These are phyloP conservation scores for Cadophora luteo-olivacea DNA, from an alignment of 2,329 filamentous ascomycete genomes.

Conservation along the genomic window DNA sequence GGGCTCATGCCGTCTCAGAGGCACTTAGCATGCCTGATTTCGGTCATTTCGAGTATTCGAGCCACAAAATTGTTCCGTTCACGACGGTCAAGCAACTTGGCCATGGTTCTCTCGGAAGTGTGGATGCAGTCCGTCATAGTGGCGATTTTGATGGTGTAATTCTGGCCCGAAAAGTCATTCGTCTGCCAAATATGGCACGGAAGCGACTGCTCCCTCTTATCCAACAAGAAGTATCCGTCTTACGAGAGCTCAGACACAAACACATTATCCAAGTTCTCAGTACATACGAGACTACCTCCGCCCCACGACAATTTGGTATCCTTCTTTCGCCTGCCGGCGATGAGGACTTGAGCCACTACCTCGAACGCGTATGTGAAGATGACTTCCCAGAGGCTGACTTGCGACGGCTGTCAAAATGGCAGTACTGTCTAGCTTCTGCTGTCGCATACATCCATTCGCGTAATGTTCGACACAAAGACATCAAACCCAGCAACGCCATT, in stretches of 20 bases:
- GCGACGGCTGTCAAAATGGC: constrained; percentile 20
- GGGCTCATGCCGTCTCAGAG: neutral
- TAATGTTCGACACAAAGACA: constrained; percentile 34
- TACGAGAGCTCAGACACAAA: constrained; percentile 26
- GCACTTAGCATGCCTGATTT: constrained; percentile 5
- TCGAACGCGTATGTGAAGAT: constrained; percentile 31
- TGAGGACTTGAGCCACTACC: constrained; percentile 31
- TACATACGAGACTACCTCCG: constrained; percentile 31
- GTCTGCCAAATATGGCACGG: constrained; percentile 25
- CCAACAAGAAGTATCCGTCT: constrained; percentile 29
- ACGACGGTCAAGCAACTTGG: constrained; percentile 29
- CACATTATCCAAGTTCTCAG: constrained; percentile 31
- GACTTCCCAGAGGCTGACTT: constrained; percentile 28
- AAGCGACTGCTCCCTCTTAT: constrained; percentile 30
- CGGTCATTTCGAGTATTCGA: constrained; percentile 26
- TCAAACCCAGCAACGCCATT: constrained; percentile 34
- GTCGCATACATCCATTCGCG: constrained; percentile 29
- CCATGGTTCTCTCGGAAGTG: constrained; percentile 30
- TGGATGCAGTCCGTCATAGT: constrained; percentile 27
- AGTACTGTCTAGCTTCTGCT: constrained; percentile 32
- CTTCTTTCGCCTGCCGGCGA: constrained; percentile 31
- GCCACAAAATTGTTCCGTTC: constrained; percentile 23
- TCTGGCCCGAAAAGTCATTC: constrained; percentile 32
- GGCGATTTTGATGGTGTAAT: neutral
- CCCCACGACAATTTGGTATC: constrained; percentile 31